Percentiles rank a stretch among this genome's conserved stretches.
Conservation (phyloP, 768 basidiomycete species). For the Kwoniella bestiolae region DNA sequence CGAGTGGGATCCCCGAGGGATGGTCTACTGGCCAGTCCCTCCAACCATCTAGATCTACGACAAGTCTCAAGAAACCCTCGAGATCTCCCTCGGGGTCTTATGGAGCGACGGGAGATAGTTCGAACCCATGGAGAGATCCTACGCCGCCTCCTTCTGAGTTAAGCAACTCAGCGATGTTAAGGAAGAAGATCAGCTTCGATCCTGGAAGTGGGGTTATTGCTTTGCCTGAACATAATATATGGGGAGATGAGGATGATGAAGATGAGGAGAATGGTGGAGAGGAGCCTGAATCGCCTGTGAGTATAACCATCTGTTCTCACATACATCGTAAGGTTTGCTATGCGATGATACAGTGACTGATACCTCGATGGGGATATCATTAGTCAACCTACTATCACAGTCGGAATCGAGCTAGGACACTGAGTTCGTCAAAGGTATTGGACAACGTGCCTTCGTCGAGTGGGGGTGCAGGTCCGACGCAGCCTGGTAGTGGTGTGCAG, state of each 20-base stretch:
- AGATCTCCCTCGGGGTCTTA: constrained; percentile 18
- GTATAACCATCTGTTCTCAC: too few relatives aligned
- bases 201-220: constrained; percentile 85
- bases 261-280: constrained; percentile 63
- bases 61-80: constrained; percentile 6
- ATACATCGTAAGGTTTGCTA: too few relatives aligned
- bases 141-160: constrained; percentile 53
- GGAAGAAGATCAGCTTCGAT: constrained; percentile 78
- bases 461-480: background rate
- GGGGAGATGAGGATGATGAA: constrained; percentile 61
- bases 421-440: constrained; percentile 3
- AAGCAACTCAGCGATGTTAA: background rate
- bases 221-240: constrained; percentile 70
- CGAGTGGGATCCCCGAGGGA: constrained; percentile 61
- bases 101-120: constrained; percentile 8
- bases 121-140: constrained; percentile 59
- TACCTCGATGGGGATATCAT: too few relatives aligned
- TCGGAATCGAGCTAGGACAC: constrained; percentile 20
- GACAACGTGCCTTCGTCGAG: background rate
- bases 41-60: background rate
- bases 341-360: too few relatives aligned
- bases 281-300: constrained; percentile 48
- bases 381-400: constrained; percentile 43
- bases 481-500: background rate
- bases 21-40: constrained; percentile 27